phyloP scores from a whole-genome alignment of 441 rosid species.

The Bruguiera hainesii region DNA sequence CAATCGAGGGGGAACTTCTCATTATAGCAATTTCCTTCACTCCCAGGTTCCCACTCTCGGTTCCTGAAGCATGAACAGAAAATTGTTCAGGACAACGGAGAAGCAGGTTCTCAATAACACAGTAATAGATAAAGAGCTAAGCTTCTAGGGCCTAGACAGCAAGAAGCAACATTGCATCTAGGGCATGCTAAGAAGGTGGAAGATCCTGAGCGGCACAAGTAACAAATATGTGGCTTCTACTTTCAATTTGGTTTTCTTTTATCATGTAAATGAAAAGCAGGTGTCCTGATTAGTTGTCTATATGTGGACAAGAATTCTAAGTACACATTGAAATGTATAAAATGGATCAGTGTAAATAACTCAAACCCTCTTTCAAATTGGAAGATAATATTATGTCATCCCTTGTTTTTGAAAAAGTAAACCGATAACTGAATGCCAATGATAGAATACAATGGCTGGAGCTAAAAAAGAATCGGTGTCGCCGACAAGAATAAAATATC shows the following conservation, averaged over 20 bases:
- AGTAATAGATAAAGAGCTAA: constrained; percentile 2
- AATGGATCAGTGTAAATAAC: no score
- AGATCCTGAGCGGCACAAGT: not conserved
- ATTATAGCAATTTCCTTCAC: constrained; percentile 74
- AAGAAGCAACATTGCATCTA: not conserved
- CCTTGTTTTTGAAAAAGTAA: no score
- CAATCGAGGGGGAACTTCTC: constrained; percentile 55
- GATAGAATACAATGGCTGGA: no score
- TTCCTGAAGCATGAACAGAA: constrained; percentile 47
- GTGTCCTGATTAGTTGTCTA: not conserved
- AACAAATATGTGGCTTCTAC: not conserved
- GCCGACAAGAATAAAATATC: no score
- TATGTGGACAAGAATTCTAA: not conserved
- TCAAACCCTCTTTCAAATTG: no score
- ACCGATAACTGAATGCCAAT: no score
- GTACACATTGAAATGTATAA: no score
- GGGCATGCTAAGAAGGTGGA: not conserved
- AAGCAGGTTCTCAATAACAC: not conserved
- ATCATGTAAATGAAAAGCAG: not conserved
- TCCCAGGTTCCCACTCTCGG: constrained; percentile 74
- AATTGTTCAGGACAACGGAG: constrained; percentile 7
- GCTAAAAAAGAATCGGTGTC: no score
- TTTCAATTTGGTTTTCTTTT: not conserved
- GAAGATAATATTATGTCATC: no score
- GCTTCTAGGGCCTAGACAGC: not conserved